phyloP scores from a whole-genome alignment of 345 rosid genomes.

The Salix dunnii region DNA sequence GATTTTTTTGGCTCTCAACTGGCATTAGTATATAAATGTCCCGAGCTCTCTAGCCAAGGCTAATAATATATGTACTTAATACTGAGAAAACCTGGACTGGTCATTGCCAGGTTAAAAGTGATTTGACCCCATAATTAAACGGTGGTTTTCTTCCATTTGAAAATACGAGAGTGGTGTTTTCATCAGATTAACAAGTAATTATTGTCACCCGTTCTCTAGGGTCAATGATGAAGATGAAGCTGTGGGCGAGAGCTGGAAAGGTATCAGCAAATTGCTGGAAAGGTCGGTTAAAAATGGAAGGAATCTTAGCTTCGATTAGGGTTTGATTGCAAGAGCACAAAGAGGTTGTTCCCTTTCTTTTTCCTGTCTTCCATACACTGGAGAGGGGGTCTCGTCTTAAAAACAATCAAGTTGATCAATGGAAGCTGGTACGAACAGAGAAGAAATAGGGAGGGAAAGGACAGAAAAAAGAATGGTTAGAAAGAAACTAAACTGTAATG shows the following conservation, averaged over 20 bases:
- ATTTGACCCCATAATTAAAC: no score
- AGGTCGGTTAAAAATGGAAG: not conserved
- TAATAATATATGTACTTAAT: no score
- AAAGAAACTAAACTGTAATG: not conserved
- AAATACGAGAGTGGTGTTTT: no score
- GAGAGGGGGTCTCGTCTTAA: not conserved
- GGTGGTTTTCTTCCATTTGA: no score
- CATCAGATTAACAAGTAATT: no score
- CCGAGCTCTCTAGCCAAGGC: no score
- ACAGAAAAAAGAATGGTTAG: conserved; percentile 6
- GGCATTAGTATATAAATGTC: no score
- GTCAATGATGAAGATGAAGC: no score
- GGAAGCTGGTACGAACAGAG: conserved; percentile 13
- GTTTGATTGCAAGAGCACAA: not conserved
- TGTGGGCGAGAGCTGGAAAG: not conserved
- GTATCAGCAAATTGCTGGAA: not conserved
- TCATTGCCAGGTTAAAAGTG: no score
- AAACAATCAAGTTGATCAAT: conserved; percentile 20
- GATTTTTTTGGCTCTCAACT: no score
- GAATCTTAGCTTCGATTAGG: not conserved
- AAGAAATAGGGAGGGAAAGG: not conserved
- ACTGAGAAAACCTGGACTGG: no score
- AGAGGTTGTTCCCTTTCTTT: not conserved
- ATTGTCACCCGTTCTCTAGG: no score
- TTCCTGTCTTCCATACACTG: not conserved